Evolutionary conservation across 805 yeast genomes (phyloP).

Genomic region (Brettanomyces bruxellensis): DNA sequence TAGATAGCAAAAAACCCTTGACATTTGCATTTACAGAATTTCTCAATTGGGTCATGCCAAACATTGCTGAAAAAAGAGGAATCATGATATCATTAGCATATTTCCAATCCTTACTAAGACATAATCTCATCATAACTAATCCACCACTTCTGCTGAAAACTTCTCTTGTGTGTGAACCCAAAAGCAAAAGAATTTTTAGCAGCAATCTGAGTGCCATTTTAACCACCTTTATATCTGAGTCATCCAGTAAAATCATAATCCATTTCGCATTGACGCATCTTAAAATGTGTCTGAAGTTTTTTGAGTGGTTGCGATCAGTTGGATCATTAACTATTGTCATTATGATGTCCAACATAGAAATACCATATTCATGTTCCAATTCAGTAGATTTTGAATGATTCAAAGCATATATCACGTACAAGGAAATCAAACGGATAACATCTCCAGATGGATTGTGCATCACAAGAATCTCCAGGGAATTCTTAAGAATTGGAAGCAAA

Average conservation of each 20-base stretch:
- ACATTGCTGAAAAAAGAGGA: conserved; percentile 34
- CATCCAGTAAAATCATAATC: conserved; percentile 45
- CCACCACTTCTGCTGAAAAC: conserved; percentile 48
- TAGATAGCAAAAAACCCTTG: too few relatives aligned
- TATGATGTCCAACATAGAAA: conserved; percentile 29
- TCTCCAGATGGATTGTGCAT: conserved; percentile 45
- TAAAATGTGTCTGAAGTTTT: conserved; percentile 30
- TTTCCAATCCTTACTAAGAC: conserved; percentile 38
- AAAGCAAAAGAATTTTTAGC: conserved; percentile 35
- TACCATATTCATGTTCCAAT: conserved; percentile 22
- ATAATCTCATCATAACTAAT: conserved; percentile 35
- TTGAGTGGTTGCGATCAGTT: not conserved
- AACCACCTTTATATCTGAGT: conserved; percentile 28
- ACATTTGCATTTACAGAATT: too few relatives aligned
- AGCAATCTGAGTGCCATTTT: conserved; percentile 35
- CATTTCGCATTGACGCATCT: conserved; percentile 58
- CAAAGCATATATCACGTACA: conserved; percentile 41
- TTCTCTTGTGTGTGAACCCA: conserved; percentile 37
- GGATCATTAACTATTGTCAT: conserved; percentile 34
- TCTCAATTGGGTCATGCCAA: conserved; percentile 26
- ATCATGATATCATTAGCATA: conserved; percentile 34
- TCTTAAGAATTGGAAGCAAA: conserved; percentile 28
- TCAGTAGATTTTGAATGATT: conserved; percentile 8
- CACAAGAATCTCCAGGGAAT: conserved; percentile 31
- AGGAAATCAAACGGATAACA: conserved; percentile 41